Evolutionary conservation across 345 rosid species (phyloP).

Genomic region (Eucalyptus tenuipes): DNA sequence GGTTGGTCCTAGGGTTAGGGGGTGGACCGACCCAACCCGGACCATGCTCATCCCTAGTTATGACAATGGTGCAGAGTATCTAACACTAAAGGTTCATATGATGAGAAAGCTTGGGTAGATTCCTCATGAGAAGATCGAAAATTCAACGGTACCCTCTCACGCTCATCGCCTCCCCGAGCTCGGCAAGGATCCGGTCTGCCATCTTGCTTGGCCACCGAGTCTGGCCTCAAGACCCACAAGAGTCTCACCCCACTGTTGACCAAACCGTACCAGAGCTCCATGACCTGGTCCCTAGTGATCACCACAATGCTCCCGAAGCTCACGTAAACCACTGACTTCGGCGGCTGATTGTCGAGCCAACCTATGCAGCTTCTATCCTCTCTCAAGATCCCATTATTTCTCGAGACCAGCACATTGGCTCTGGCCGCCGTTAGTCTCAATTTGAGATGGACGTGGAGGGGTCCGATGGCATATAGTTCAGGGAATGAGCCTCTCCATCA

Average conservation of each 20-base stretch:
- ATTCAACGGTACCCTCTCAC: neutral
- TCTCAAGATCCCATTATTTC: neutral
- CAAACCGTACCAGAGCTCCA: slow-evolving; percentile 11
- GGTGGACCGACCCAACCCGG: too few relatives aligned
- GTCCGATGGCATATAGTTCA: neutral
- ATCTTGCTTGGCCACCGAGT: neutral
- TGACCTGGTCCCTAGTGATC: neutral
- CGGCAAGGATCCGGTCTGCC: neutral
- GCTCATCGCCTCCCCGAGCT: neutral
- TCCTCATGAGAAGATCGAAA: neutral
- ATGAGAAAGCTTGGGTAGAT: neutral
- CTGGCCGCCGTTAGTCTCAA: neutral
- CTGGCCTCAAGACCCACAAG: slow-evolving; percentile 3
- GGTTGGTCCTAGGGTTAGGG: too few relatives aligned
- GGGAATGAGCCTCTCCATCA: neutral
- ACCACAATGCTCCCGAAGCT: slow-evolving; percentile 4
- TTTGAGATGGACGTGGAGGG: neutral
- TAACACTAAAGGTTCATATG: neutral
- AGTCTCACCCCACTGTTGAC: slow-evolving; percentile 1
- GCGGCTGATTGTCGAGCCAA: slow-evolving; percentile 2
- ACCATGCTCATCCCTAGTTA: too few relatives aligned
- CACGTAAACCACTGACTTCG: neutral
- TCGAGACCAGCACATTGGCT: neutral
- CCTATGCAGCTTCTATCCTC: slow-evolving; percentile 1
- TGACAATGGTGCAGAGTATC: neutral